Conservation (phyloP, 2,329 filamentous ascomycete species). For the Calonectria henricotiae region DNA sequence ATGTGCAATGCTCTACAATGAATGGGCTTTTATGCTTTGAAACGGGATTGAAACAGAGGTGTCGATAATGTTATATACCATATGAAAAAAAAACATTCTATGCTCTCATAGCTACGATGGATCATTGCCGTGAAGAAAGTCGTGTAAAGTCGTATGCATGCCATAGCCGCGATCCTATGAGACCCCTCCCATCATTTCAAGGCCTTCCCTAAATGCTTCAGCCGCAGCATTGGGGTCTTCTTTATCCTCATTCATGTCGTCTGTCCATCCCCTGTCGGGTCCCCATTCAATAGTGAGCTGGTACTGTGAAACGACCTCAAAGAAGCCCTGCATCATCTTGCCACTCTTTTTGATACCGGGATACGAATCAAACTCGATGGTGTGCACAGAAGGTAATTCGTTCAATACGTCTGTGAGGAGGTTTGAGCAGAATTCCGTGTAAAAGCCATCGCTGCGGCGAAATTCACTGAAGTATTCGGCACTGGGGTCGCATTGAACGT, state of each 20-base stretch:
- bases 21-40: constrained; percentile 17
- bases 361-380: constrained; percentile 81
- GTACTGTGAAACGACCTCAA: constrained; percentile 67
- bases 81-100: constrained; percentile 34
- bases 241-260: constrained; percentile 62
- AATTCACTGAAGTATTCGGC: constrained; percentile 79
- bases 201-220: constrained; percentile 19
- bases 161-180: constrained; percentile 32
- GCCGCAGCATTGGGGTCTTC: constrained; percentile 2
- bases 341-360: constrained; percentile 76
- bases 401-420: constrained; percentile 73
- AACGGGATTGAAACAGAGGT: constrained; percentile 33
- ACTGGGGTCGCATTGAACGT: constrained; percentile 82
- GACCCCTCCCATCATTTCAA: constrained; percentile 1
- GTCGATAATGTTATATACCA: constrained; percentile 29
- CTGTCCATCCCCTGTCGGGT: constrained; percentile 77
- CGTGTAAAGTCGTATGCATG: constrained; percentile 30
- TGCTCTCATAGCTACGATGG: constrained; percentile 40
- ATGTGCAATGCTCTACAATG: constrained; percentile 37
- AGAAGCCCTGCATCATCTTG: constrained; percentile 75
- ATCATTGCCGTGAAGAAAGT: constrained; percentile 38
- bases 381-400: constrained; percentile 70
- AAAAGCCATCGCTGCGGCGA: constrained; percentile 77
- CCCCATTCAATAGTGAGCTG: constrained; percentile 77
- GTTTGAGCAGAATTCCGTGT: constrained; percentile 76